These are phyloP conservation scores for Rosa chinensis DNA, from an alignment of 306 rosid genomes.

Conservation along the genomic window DNA sequence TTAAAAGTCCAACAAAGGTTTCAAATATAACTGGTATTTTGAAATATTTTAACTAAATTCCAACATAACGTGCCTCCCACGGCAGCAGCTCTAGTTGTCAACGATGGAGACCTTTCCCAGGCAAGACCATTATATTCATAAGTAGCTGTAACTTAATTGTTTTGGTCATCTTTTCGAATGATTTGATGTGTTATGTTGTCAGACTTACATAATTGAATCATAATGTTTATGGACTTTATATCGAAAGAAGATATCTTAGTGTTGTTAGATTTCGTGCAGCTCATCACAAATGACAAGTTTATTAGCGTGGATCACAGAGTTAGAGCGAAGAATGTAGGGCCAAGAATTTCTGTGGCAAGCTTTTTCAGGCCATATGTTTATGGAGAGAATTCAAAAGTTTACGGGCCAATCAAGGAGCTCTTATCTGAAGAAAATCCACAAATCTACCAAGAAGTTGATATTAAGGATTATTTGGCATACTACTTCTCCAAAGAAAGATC, in stretches of 20 bases:
- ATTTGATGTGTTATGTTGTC: neutral
- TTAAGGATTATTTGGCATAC: slow-evolving; percentile 11
- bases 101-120: slow-evolving; percentile 28
- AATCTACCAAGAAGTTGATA: slow-evolving; percentile 21
- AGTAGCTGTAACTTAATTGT: too few relatives aligned
- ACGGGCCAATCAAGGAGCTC: slow-evolving; percentile 42
- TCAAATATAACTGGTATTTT: too few relatives aligned
- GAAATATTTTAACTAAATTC: too few relatives aligned
- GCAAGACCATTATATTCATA: neutral
- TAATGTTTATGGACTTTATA: too few relatives aligned
- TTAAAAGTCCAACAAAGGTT: too few relatives aligned
- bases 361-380: slow-evolving; percentile 31
- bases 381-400: slow-evolving; percentile 5
- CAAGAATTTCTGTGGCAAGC: slow-evolving; percentile 43
- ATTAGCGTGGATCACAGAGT: neutral
- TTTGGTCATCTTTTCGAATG: neutral
- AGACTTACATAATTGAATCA: neutral
- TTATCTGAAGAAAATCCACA: slow-evolving; percentile 31
- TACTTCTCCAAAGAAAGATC: neutral
- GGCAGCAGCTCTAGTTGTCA: slow-evolving; percentile 14
- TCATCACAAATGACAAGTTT: slow-evolving; percentile 26
- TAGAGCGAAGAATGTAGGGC: slow-evolving; percentile 28
- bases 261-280: slow-evolving; percentile 6
- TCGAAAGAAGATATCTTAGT: too few relatives aligned
- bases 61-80: neutral